Conservation (phyloP, 2,329 filamentous ascomycete genomes). For the Aspergillus unguis region DNA sequence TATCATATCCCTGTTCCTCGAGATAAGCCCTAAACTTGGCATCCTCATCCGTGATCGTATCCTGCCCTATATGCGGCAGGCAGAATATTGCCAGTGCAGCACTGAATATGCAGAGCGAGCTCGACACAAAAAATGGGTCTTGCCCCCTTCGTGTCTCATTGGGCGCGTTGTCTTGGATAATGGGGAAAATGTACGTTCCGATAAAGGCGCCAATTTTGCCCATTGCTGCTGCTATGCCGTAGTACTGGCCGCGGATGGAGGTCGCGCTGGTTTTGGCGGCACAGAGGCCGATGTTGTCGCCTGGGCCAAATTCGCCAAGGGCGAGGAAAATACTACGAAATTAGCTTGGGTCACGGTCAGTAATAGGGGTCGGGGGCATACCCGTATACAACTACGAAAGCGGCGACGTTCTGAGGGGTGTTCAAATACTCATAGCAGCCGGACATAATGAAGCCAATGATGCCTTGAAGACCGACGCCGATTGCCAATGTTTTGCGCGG, state of each 20-base stretch:
- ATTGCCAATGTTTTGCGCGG: constrained; percentile 70
- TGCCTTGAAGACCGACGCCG: constrained; percentile 68
- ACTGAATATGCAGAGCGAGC: constrained; percentile 70
- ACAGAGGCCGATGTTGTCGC: constrained; percentile 85
- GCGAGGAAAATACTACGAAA: constrained; percentile 62
- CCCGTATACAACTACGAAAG: constrained; percentile 75
- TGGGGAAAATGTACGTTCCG: constrained; percentile 76
- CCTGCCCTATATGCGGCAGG: constrained; percentile 69
- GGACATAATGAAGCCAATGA: constrained; percentile 87
- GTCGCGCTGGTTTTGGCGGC: constrained; percentile 87
- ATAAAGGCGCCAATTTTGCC: constrained; percentile 67
- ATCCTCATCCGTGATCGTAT: constrained; percentile 80
- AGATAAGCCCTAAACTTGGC: constrained; percentile 70
- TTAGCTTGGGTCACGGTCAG: neutral
- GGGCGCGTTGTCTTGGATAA: constrained; percentile 60
- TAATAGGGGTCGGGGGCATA: constrained; percentile 21
- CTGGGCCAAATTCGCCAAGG: constrained; percentile 77
- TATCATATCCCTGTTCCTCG: constrained; percentile 72
- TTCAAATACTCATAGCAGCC: constrained; percentile 71
- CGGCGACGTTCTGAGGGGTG: constrained; percentile 63
- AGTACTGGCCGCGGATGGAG: constrained; percentile 75
- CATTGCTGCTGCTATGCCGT: constrained; percentile 49
- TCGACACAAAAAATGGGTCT: constrained; percentile 87
- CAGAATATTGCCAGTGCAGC: constrained; percentile 64
- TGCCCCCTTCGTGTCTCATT: constrained; percentile 62